Conservation (phyloP, 306 rosid genomes). For the Hippophae gyantsensis region DNA sequence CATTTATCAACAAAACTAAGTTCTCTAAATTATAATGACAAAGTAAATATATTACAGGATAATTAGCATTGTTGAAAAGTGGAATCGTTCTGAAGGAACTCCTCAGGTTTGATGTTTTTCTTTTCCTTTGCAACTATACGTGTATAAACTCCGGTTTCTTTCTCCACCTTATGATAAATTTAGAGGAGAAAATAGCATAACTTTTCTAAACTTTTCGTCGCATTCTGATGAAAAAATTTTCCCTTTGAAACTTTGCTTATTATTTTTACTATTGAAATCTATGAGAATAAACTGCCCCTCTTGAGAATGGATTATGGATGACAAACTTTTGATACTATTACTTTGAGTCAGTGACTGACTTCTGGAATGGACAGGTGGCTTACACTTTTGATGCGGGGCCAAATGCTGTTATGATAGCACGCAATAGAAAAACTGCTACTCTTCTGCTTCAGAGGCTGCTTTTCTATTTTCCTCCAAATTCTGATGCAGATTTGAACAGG, state of each 20-base stretch:
- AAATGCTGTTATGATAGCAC: conserved; percentile 84
- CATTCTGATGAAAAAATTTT: too few relatives aligned
- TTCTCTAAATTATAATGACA: conserved; percentile 15
- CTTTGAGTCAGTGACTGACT: not conserved
- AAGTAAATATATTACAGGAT: conserved; percentile 54
- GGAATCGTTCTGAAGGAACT: conserved; percentile 80
- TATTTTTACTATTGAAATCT: too few relatives aligned
- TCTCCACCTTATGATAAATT: too few relatives aligned
- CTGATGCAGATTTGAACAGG: conserved; percentile 67
- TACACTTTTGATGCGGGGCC: conserved; percentile 99
- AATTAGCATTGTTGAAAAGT: conserved; percentile 76
- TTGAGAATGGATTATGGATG: not conserved
- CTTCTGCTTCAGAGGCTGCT: conserved; percentile 78
- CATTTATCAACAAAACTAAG: conserved; percentile 8
- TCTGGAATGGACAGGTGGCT: conserved; percentile 57
- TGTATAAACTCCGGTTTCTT: too few relatives aligned
- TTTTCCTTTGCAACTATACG: too few relatives aligned
- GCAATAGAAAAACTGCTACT: conserved; percentile 67
- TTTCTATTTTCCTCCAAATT: conserved; percentile 78
- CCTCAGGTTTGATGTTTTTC: conserved; percentile 59
- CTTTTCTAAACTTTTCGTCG: too few relatives aligned
- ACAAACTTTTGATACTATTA: not conserved
- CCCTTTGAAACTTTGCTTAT: too few relatives aligned
- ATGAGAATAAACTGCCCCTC: too few relatives aligned
- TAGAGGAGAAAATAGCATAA: too few relatives aligned